These are phyloP conservation scores for Acanthamoeba lenticulata DNA, from an alignment of 208 protist genomes.

Conservation along the genomic window DNA sequence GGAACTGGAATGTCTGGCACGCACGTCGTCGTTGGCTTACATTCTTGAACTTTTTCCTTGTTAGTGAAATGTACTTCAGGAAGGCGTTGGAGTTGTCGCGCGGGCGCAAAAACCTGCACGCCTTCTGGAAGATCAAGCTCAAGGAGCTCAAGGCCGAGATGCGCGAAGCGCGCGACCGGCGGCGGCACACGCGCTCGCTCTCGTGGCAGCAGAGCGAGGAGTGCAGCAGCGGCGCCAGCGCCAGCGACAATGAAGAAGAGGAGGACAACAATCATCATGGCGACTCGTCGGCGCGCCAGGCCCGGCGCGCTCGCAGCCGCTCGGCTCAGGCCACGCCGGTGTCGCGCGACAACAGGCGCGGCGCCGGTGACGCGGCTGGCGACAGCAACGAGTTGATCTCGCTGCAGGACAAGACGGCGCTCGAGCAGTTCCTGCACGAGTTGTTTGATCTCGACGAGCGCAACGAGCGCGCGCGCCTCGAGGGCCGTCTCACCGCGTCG, in stretches of 20 bases:
- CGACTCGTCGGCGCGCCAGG: not conserved
- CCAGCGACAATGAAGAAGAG: not conserved
- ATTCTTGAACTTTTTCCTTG: not conserved
- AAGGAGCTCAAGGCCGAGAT: not conserved
- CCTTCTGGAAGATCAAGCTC: not conserved
- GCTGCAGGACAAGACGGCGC: not conserved
- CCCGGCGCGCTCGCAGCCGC: not conserved
- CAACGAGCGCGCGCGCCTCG: not conserved
- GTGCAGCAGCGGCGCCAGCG: not conserved
- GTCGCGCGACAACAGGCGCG: not conserved
- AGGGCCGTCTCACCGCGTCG: not conserved
- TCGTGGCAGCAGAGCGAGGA: not conserved
- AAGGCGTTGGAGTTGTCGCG: slow-evolving; percentile 4
- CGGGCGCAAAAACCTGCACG: slow-evolving; percentile 22
- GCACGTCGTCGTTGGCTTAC: not conserved
- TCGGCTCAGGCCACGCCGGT: not conserved
- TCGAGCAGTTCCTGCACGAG: slow-evolving; percentile 38
- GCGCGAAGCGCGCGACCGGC: not conserved
- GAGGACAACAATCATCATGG: not conserved
- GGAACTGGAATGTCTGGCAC: not conserved
- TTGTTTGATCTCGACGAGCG: slow-evolving; percentile 18
- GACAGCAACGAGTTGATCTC: not conserved
- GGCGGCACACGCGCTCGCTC: not conserved
- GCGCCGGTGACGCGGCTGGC: not conserved
- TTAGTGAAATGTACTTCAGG: not conserved